Evolutionary conservation across 2,329 filamentous ascomycete species (phyloP), one percentile per base, ranked within the genome.

Genomic region (Fusarium sp.): DNA sequence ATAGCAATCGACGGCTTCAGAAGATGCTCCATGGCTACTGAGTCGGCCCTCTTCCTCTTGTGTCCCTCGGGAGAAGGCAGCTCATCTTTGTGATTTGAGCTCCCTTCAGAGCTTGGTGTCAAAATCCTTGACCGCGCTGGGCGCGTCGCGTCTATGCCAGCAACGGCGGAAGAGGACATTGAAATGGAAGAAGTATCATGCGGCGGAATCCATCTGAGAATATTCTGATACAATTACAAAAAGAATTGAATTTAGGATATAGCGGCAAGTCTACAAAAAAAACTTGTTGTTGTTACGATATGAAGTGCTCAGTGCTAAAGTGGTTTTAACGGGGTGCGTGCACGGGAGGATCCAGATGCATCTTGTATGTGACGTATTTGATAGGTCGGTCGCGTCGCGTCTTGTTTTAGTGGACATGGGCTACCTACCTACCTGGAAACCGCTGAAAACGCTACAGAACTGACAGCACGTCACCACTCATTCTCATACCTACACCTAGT

Each of bases 1-100:
- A 90, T 79, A 36, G 86, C 81, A 70, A 90, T 85, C n/a, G 84
- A 80, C 11, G 85, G 81, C 68, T 84, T 86, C 33, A 90, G 82
- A 13, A 90, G 81, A 45, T 87, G 82, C 57, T 87, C 85, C 79
- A 88, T 84, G n/a, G 86, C 80, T 45, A 79, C 74, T 14, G 79
- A 79, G 20, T 79, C 79, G 38, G 81, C 80, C 60, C 81, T 79
- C 70, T 82, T 84, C 64, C 77, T 81, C 74, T 81, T 82, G 59
- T 70, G 78, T 51, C 71, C 68, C 15, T 78, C 78, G 20, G 82
- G 77, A 35, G 77, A 77, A 41, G 70, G 36, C 44, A 64, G 58
- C 61, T 77, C 79, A 79, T 81, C 73, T 61, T 78, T 78, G 69
- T 78, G 80, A 72, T 81, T 82, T 60, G 82, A 75, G 68, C 79